Base-by-base conservation (phyloP, 345 rosid genomes). In the Hypericum perforatum region DNA sequence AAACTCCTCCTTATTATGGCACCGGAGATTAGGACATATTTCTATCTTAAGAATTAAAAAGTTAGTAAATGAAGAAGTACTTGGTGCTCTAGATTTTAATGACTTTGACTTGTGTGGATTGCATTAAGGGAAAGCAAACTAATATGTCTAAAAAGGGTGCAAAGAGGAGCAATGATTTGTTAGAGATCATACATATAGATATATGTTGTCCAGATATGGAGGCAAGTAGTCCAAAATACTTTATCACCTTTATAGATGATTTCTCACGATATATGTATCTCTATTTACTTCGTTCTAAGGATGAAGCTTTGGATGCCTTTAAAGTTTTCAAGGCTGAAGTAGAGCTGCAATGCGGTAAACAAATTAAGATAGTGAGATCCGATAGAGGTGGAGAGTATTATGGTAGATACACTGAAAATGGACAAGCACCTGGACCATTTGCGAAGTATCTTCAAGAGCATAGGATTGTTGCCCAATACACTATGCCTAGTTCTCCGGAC, bases 251-350 rank as follows among this genome's bases (percentile, higher is more conserved):
- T 39, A 58, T 56, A 22, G 32, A 22, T 22, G 4, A 22, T 22
- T 22, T 22, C 32, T 22, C 32, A 22, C 32, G 32, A 22, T 22
- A 22, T 22, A 22, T 22, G 32, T 22, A 22, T 22, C 32, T 22
- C 11, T 54, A 54, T 7, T 39, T 58, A 44, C 53, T 58, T 58
- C 37, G 40, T 37, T 12, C 14, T 11, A 46, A 58, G 44, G 40
- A 29, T 6, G 15, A 58, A 58, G 61, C 53, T 12, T 46, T 58
- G 2, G 61, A 47, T 16, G 43, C 15, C 43, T 58, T 46, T 13
- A 58, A 58, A 9, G 53, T 45, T 8, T 46, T 57, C n/a, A 56
- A 56, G 44, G 37, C 15, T 12, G 57, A 53, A 53, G 46, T 53
- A 53, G 45, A 53, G 57, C 39, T 39, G 8, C n/a, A 53, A 53